Conservation (phyloP, 2,329 filamentous ascomycete genomes). For the Xylaria sp. region DNA sequence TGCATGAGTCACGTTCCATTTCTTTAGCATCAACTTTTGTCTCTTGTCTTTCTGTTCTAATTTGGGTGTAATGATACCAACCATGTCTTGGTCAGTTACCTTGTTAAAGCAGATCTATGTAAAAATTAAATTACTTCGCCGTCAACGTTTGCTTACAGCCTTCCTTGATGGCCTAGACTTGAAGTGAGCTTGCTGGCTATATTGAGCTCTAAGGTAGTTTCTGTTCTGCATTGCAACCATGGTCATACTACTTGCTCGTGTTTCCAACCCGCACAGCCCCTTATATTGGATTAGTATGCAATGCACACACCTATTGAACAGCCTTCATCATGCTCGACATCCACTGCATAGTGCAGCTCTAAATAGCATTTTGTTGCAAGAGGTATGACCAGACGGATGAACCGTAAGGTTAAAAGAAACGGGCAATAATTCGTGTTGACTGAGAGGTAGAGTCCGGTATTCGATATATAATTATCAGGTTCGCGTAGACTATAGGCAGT, state of each 20-base stretch:
- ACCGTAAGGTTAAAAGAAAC: not conserved
- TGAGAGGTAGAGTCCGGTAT: no score
- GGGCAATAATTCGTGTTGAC: not conserved
- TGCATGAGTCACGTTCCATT: slow-evolving; percentile 34
- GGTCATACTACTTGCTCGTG: not conserved
- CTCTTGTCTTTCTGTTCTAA: not conserved
- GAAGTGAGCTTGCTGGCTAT: not conserved
- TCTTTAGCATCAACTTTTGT: not conserved
- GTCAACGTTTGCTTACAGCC: not conserved
- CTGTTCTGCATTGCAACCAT: not conserved
- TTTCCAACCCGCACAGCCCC: not conserved
- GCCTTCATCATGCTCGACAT: not conserved
- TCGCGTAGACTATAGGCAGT: not conserved
- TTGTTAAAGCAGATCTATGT: not conserved
- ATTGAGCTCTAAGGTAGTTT: not conserved
- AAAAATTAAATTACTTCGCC: not conserved
- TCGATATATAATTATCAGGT: not conserved
- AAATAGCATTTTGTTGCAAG: not conserved
- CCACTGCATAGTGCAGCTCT: not conserved
- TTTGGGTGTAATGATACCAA: not conserved
- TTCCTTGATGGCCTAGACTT: not conserved
- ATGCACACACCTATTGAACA: not conserved
- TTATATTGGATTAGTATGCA: not conserved
- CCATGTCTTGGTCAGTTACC: not conserved
- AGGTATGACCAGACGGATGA: not conserved